Evolutionary conservation across 495 filamentous ascomycete species (phyloP).

Genomic region (Cairneyella variabilis): DNA sequence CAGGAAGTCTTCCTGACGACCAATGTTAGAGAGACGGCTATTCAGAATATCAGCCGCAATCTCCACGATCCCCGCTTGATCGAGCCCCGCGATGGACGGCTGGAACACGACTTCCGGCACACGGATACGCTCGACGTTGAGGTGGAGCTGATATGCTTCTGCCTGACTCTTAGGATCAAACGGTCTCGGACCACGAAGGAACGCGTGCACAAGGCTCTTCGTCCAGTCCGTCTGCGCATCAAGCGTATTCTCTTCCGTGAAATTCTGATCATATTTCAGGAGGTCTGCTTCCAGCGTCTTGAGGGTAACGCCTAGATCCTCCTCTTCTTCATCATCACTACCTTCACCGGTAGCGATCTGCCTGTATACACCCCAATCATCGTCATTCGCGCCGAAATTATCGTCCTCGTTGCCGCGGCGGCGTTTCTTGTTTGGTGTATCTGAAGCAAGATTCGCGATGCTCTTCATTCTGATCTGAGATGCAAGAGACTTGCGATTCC

Average conservation of each 20-base stretch:
- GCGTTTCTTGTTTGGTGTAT: slow-evolving; percentile 78
- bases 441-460: slow-evolving; percentile 92
- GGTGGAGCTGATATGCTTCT: slow-evolving; percentile 83
- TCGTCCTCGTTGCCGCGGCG: slow-evolving; percentile 74
- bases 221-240: slow-evolving; percentile 94
- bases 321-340: slow-evolving; percentile 72
- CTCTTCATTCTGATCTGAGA: slow-evolving; percentile 97
- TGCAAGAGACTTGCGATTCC: slow-evolving; percentile 93
- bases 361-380: slow-evolving; percentile 96
- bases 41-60: slow-evolving; percentile 81
- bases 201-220: slow-evolving; percentile 83
- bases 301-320: slow-evolving; percentile 71
- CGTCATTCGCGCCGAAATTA: slow-evolving; percentile 93
- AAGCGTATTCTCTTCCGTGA: slow-evolving; percentile 84
- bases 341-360: slow-evolving; percentile 73
- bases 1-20: slow-evolving; percentile 60
- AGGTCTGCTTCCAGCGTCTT: slow-evolving; percentile 77
- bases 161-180: slow-evolving; percentile 77
- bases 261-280: slow-evolving; percentile 78
- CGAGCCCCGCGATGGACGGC: slow-evolving; percentile 85
- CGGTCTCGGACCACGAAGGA: slow-evolving; percentile 79
- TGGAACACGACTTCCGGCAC: slow-evolving; percentile 96
- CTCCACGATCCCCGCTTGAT: slow-evolving; percentile 90
- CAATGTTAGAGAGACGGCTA: slow-evolving; percentile 60
- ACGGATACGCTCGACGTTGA: slow-evolving; percentile 95